Percentiles rank a stretch among this genome's conserved stretches.
Evolutionary conservation across 345 rosid genomes (phyloP).

Genomic region (Citrus reticulata): DNA sequence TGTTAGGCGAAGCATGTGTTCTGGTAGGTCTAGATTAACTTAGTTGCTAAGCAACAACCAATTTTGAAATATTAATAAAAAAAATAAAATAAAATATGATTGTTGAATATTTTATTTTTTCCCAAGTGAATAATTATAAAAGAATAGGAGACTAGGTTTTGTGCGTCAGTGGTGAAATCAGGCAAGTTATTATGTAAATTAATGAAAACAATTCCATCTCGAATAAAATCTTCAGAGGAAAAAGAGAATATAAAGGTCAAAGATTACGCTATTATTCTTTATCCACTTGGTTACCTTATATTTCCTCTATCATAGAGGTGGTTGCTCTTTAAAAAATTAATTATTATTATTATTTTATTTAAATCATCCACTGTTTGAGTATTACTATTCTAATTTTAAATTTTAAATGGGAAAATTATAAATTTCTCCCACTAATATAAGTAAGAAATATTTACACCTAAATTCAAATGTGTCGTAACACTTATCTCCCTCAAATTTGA

Average conservation of each 20-base stretch:
- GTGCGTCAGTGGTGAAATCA: conserved; percentile 10
- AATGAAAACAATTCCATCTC: not conserved
- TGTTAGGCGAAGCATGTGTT: not conserved
- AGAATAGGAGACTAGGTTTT: not conserved
- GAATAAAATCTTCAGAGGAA: conserved; percentile 29
- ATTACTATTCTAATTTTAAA: too few species aligned
- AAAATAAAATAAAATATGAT: not conserved
- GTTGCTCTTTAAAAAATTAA: not conserved
- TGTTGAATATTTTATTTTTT: not conserved
- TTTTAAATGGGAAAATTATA: too few species aligned
- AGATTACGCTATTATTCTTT: conserved; percentile 9
- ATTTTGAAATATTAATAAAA: conserved; percentile 1
- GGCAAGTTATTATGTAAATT: conserved; percentile 12
- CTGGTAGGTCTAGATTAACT: not conserved
- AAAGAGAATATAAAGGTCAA: conserved; percentile 5
- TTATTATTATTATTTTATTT: not conserved
- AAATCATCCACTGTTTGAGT: not conserved
- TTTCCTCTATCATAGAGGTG: not conserved
- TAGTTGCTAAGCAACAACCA: conserved; percentile 28
- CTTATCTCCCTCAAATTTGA: too few species aligned
- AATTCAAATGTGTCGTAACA: too few species aligned
- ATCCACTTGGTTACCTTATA: conserved; percentile 4
- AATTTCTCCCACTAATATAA: too few species aligned
- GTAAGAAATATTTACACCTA: too few species aligned
- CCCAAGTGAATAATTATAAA: not conserved